These are phyloP conservation scores for Bertia moriformis DNA, from an alignment of 2,329 filamentous ascomycete species.

Conservation along the genomic window DNA sequence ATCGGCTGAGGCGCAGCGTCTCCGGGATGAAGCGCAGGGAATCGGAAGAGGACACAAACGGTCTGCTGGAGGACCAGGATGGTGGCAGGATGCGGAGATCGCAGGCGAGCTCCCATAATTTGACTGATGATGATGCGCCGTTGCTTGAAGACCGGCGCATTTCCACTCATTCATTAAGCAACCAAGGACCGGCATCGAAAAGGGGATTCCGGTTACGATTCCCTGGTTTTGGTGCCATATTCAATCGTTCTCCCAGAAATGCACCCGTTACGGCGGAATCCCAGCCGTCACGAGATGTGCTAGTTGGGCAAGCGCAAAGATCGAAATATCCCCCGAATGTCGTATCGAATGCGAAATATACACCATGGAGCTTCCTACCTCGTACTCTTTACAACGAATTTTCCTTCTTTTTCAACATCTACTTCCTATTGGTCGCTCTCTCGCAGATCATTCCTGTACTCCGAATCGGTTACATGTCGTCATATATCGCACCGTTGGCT, in stretches of 20 bases:
- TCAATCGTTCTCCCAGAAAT: slow-evolving; percentile 19
- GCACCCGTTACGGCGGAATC: slow-evolving; percentile 43
- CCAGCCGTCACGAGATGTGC: slow-evolving; percentile 58
- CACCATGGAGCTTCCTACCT: slow-evolving; percentile 82
- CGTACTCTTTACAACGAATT: slow-evolving; percentile 96
- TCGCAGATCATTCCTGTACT: slow-evolving; percentile 84
- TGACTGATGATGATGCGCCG: neutral
- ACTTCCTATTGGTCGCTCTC: slow-evolving; percentile 86
- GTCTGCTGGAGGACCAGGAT: neutral
- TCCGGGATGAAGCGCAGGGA: neutral
- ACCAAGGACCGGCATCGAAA: neutral
- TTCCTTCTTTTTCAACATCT: slow-evolving; percentile 99
- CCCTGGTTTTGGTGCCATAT: slow-evolving; percentile 17
- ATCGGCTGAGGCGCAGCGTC: neutral
- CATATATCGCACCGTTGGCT: slow-evolving; percentile 80
- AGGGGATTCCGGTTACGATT: neutral
- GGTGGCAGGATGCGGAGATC: neutral
- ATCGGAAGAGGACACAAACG: neutral
- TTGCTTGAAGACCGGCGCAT: neutral
- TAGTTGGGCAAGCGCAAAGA: slow-evolving; percentile 60
- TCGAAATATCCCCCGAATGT: slow-evolving; percentile 76
- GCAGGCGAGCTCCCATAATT: neutral
- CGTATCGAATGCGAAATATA: slow-evolving; percentile 96
- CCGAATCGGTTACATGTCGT: slow-evolving; percentile 84
- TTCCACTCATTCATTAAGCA: neutral